These are phyloP conservation scores for Diaporthe sp. DNA, from an alignment of 2,329 filamentous ascomycete species.

Conservation along the genomic window DNA sequence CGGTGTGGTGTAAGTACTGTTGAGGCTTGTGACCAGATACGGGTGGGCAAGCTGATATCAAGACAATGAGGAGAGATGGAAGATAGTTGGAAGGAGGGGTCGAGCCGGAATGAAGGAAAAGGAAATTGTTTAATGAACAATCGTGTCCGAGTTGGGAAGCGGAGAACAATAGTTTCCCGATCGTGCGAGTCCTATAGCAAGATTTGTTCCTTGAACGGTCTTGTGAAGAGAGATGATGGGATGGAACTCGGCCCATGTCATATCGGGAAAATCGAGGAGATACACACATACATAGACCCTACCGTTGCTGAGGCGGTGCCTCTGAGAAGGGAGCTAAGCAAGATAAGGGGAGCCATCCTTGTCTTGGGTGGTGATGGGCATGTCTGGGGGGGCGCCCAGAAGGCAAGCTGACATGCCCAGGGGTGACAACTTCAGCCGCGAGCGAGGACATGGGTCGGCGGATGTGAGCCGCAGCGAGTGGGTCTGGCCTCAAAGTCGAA, in stretches of 20 bases:
- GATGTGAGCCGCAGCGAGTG: slow-evolving; percentile 11
- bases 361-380: slow-evolving; percentile 31
- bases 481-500: slow-evolving; percentile 10
- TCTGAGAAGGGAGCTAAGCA: slow-evolving; percentile 28
- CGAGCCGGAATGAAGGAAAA: slow-evolving; percentile 15
- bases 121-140: slow-evolving; percentile 27
- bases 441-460: slow-evolving; percentile 36
- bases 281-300: slow-evolving; percentile 25
- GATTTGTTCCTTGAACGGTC: slow-evolving; percentile 1
- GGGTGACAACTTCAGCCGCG: slow-evolving; percentile 34
- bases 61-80: background rate
- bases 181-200: slow-evolving; percentile 8
- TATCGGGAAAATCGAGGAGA: slow-evolving; percentile 30
- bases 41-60: background rate
- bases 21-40: slow-evolving; percentile 21
- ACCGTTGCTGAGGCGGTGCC: slow-evolving; percentile 8
- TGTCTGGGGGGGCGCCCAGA: slow-evolving; percentile 33
- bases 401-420: slow-evolving; percentile 34
- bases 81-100: background rate
- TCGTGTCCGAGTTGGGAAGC: slow-evolving; percentile 19
- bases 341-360: slow-evolving; percentile 28
- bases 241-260: slow-evolving; percentile 34
- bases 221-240: slow-evolving; percentile 9
- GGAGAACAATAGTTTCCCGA: slow-evolving; percentile 21
- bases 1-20: slow-evolving; percentile 39